Evolutionary conservation across 2,329 filamentous ascomycete species (phyloP), one percentile per base, ranked within the genome.

Genomic region (Ciborinia camelliae): DNA sequence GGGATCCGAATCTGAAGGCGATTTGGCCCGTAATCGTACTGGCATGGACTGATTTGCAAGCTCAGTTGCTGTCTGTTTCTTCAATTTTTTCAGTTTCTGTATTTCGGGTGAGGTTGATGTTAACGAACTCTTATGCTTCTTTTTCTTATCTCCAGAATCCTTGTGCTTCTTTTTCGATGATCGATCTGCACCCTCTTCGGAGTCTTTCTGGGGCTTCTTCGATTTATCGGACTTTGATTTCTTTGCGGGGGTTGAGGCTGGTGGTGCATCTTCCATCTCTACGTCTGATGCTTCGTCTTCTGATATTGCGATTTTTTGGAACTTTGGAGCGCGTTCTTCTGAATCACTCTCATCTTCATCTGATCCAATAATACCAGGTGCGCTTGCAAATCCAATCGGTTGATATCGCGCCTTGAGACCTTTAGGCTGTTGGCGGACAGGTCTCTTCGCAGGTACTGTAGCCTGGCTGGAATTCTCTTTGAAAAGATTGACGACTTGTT

Each of bases 401-500:
- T 82, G 82, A 75, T 84, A 92, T 41, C 89, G 84, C 76, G 87
- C 83, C 71, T 82, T 86, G 62, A 93, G 77, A 8, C 86, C 88
- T 71, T 83, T 81, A 1, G 90, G 89, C 74, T 92, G 90, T 53
- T 84, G 79, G 66, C 87, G 84, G 57, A 85, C 79, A 1, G 81
- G 75, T 66, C 80, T 84, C 64, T 82, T 78, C 5, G 82, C 77
- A 3, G 81, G 78, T 55, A 80, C 78, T 28, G 79, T 81, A 30
- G 79, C 76, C 64, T 76, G 63, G 50, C 32, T 48, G 18, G 47
- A 37, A 28, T 60, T 64, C 14, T 62, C 68, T 66, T 54, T 41
- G 12, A 68, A 67, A 41, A 91, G 77, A 50, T 82, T 80, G 8
- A 87, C 82, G 39, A 88, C 81, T 67, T 86, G 85, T 72, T 87